Evolutionary conservation across 139 green algal genomes (phyloP).

Genomic region (Coelastrella sp.): DNA sequence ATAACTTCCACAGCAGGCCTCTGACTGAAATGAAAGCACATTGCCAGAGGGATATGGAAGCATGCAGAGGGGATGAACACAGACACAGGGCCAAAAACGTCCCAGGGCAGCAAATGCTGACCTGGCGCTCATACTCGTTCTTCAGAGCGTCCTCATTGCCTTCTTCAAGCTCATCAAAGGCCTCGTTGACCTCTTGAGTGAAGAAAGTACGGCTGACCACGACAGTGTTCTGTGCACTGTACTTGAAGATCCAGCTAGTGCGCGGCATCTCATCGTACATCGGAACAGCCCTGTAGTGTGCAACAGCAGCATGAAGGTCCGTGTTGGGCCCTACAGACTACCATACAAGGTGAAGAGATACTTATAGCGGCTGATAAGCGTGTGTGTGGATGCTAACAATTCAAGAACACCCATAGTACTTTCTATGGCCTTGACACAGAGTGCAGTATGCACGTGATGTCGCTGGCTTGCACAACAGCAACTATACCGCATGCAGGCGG

Average conservation of each 20-base stretch:
- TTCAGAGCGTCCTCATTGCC: constrained; percentile 95
- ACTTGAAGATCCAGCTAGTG: constrained; percentile 89
- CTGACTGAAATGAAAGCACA: background rate
- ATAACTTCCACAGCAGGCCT: too few species aligned
- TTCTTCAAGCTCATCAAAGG: constrained; percentile 94
- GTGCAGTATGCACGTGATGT: too few species aligned
- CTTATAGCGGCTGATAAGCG: too few species aligned
- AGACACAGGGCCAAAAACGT: too few species aligned
- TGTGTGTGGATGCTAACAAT: too few species aligned
- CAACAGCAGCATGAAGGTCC: too few species aligned
- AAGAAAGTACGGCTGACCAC: constrained; percentile 92
- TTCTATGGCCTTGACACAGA: too few species aligned
- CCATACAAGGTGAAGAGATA: too few species aligned
- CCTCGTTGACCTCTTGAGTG: constrained; percentile 89
- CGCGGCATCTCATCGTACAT: constrained; percentile 92
- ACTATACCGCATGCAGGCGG: too few species aligned
- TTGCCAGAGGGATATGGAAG: background rate
- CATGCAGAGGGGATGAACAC: background rate
- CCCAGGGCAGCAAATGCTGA: background rate
- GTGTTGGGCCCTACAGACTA: too few species aligned
- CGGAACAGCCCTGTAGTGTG: constrained; percentile 69
- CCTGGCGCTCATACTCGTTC: constrained; percentile 69
- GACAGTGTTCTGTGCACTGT: constrained; percentile 89
- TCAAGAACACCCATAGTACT: too few species aligned
- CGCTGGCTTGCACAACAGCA: too few species aligned